Conservation (phyloP, 176 grass and related monocot genomes). For the Sorghum bicolor region DNA sequence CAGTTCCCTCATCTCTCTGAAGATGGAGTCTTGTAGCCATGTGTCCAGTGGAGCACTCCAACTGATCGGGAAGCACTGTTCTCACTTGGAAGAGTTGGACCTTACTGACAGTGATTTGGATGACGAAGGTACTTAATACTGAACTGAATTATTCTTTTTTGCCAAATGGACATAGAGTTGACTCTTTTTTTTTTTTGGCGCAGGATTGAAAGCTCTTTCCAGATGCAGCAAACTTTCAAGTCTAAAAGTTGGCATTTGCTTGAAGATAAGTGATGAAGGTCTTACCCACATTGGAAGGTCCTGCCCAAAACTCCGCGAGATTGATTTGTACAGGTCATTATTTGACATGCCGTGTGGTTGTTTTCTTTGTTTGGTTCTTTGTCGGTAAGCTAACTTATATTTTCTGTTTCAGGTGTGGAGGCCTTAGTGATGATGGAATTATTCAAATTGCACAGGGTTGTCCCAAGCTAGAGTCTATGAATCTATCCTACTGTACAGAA, state of each 20-base stretch:
- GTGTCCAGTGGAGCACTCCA: conserved; percentile 55
- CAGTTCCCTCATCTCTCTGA: conserved; percentile 63
- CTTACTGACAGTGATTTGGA: conserved; percentile 87
- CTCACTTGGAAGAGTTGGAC: conserved; percentile 64
- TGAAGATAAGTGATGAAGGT: conserved; percentile 76
- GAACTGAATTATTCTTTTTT: conserved; percentile 6
- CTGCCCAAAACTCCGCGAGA: conserved; percentile 64
- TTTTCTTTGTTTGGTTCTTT: background rate
- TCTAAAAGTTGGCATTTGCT: conserved; percentile 85
- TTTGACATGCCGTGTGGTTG: background rate
- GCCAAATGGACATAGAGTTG: background rate
- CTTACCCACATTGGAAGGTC: conserved; percentile 57
- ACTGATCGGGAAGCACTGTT: conserved; percentile 60
- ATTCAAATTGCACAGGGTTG: conserved; percentile 60
- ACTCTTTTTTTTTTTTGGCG: no score
- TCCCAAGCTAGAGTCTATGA: conserved; percentile 59
- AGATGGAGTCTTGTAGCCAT: conserved; percentile 78
- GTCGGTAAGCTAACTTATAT: background rate
- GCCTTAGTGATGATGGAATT: conserved; percentile 67
- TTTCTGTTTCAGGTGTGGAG: conserved; percentile 55
- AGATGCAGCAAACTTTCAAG: conserved; percentile 58
- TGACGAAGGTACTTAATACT: conserved; percentile 67
- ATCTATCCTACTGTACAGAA: conserved; percentile 75
- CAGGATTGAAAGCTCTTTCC: conserved; percentile 68
- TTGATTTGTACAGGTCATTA: conserved; percentile 77